phyloP scores from a whole-genome alignment of 345 rosid species.

The Heritiera littoralis region DNA sequence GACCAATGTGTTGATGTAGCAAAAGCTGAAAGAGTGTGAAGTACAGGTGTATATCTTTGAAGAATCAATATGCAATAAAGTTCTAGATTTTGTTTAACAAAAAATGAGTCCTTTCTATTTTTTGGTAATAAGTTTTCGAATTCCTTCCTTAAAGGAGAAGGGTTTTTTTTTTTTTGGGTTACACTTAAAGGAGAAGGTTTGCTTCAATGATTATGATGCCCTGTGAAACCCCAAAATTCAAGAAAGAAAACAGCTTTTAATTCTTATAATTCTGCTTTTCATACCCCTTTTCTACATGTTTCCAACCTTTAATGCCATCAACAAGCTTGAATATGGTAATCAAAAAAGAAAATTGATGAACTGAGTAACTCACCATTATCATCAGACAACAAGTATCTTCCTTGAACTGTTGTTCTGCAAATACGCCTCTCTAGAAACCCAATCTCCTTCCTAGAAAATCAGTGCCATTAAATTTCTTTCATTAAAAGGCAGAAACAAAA shows the following conservation, averaged over 20 bases:
- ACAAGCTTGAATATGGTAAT: too few species aligned
- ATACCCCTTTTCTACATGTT: not conserved
- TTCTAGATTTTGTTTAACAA: too few species aligned
- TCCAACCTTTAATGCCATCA: not conserved
- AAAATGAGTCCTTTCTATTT: too few species aligned
- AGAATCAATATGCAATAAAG: too few species aligned
- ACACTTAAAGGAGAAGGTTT: not conserved
- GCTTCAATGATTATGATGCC: not conserved
- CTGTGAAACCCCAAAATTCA: not conserved
- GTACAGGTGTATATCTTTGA: not conserved
- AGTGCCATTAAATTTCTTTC: not conserved
- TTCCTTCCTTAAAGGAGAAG: not conserved
- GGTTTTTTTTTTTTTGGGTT: not conserved
- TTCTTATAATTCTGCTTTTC: slow-evolving; percentile 1
- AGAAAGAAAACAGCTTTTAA: not conserved
- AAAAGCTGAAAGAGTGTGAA: not conserved
- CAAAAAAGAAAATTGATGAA: not conserved
- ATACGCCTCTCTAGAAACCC: slow-evolving; percentile 48
- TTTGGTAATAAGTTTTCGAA: not conserved
- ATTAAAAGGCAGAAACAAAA: slow-evolving; percentile 10
- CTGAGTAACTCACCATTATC: slow-evolving; percentile 53
- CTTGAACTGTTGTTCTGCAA: slow-evolving; percentile 84
- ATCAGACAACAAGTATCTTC: slow-evolving; percentile 81
- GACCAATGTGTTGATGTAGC: not conserved
- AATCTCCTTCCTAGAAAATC: slow-evolving; percentile 53